Base-by-base conservation (phyloP, 2,329 filamentous ascomycete species). In the Beauveria brongniartii region DNA sequence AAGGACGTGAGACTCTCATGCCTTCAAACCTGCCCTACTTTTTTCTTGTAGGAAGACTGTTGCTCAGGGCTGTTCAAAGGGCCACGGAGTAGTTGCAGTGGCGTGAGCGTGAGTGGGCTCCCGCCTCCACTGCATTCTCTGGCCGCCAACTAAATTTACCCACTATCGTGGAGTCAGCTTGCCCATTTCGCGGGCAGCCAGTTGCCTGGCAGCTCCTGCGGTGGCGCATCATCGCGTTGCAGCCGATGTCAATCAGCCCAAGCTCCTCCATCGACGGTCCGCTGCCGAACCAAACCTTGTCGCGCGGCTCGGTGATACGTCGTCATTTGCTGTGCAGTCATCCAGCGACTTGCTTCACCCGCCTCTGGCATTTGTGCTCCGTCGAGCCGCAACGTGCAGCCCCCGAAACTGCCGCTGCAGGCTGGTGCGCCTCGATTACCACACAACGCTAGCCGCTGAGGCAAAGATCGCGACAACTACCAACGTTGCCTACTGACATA, bases 201-300 rank as follows among this genome's bases (percentile, higher is more conserved):
- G 26, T 5, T 10, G 28, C 12, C 47, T 30, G 40, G 16, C 26
- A 30, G 24, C 8, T 8, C 22, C n/a, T 26, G 18, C 14, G 18
- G 12, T 26, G 18, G 58, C 51, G 58, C 51, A 43, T 61, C 51
- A 43, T 43, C 55, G 51, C 24, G 58, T 61, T 37, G 51, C 58
- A 40, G 20, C 30, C 51, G 24, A 47, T 50, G 57, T 59, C 57
- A 53, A 47, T 50, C 56, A 34, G n/a, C 48, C 22, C 47, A 7
- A 59, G 57, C 57, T 59, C 28, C 47, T 51, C 48, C 40, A 47
- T 37, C 57, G 47, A 40, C 40, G 18, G 47, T 51, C 20, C 46
- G 28, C 28, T 28, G 26, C 28, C 28, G 37, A 43, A 26, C 28
- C 26, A 54, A 41, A 59, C 26, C 28, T 37, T 40, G 28, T 30